Base-by-base conservation (phyloP, 768 basidiomycete genomes). In the Cystobasidium onofrii region DNA sequence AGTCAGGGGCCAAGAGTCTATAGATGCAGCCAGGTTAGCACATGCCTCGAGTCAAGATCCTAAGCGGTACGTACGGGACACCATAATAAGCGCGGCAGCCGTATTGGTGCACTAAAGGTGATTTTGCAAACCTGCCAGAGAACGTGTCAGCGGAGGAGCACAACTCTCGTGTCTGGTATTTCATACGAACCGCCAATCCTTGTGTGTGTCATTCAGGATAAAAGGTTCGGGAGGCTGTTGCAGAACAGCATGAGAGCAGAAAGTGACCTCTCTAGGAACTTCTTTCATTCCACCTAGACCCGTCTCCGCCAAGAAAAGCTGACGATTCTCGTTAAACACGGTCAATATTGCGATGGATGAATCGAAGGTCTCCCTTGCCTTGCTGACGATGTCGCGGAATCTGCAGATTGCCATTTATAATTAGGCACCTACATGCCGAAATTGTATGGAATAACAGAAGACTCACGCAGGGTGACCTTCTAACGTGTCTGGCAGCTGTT, bases 181-280 rank as follows among this genome's bases (percentile, higher is more conserved):
- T 44, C 52, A 31, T 7, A 55, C 34, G 44, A 64, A 76, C 43
- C 71, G 36, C 76, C 78, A 79, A 33, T 79, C 78, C 6, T 73
- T 33, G 9, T 69, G 25, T 0, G 76, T 62, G 69, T 79, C 63
- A 27, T 74, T 69, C 0, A 78, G 76, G 23, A 78, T 75, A 27
- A 78, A 27, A 10, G 74, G 75, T 25, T 73, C 63, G 27, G 64
- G 64, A 20, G 70, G 75, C 25, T 75, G 65, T 25, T 74, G 70
- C 3, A 79, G 65, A 15, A 79, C 76, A 0, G 78, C 74, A 39
- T 79, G 78, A 18, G 74, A 64, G 31, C 78, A 79, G 46, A 79
- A 78, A 20, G 71, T 60, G 15, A 76, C 75, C 31, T 64, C 70
- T 23, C 76, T 50, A 0, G 77, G 77, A 18, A 78, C 44, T 43